phyloP scores from a whole-genome alignment of 148 eudicot species.

The Silene latifolia region DNA sequence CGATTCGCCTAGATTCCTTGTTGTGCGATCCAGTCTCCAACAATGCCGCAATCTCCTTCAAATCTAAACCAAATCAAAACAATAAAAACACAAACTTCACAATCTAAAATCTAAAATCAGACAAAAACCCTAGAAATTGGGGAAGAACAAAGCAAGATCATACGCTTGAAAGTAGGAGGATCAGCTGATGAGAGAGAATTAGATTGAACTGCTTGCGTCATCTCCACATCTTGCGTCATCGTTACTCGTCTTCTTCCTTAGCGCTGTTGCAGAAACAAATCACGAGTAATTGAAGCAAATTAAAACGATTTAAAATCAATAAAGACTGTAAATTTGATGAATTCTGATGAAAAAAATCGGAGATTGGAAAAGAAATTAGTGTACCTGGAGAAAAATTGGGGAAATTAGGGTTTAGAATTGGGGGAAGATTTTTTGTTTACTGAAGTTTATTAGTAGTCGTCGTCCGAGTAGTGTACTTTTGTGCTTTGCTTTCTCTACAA shows the following conservation, averaged over 20 bases:
- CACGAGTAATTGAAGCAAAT: not conserved
- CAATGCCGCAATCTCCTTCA: slow-evolving; percentile 70
- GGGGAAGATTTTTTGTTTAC: not conserved
- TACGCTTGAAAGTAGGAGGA: slow-evolving; percentile 4
- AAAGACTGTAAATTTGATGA: not conserved
- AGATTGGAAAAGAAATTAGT: not conserved
- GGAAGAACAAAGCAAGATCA: not conserved
- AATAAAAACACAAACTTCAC: not conserved
- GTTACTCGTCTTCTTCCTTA: not conserved
- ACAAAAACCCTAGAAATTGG: slow-evolving; percentile 20
- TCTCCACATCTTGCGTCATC: slow-evolving; percentile 6
- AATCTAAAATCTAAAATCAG: not conserved
- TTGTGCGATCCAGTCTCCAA: slow-evolving; percentile 71
- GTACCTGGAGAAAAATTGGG: slow-evolving; percentile 8
- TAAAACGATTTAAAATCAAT: not conserved
- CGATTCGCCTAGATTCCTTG: slow-evolving; percentile 61
- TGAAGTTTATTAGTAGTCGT: not conserved
- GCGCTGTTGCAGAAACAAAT: not conserved
- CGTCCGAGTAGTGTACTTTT: not conserved
- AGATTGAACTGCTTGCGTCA: not conserved
- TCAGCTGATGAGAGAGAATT: not conserved
- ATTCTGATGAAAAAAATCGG: not conserved
- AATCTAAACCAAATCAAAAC: slow-evolving; percentile 32
- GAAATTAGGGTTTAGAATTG: not conserved
- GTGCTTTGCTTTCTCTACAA: slow-evolving; percentile 9